Base-by-base conservation (phyloP, 2,329 filamentous ascomycete genomes). In the Paraphoma chrysanthemicola region DNA sequence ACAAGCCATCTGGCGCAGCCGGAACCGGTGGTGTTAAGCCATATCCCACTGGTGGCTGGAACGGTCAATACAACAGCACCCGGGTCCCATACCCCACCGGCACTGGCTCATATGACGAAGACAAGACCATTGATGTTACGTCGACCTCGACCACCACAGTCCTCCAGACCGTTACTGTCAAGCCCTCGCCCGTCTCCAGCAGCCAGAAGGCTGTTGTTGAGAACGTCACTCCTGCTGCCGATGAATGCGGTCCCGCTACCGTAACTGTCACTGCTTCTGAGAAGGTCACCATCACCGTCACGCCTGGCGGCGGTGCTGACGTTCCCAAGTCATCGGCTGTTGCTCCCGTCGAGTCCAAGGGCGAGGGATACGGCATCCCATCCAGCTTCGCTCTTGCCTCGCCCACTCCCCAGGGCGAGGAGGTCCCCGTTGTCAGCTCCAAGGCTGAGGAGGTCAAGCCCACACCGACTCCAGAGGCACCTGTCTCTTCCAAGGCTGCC, bases 271-370 rank as follows among this genome's bases (percentile, higher is more conserved):
- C 78, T 48, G 74, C 75, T 33, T 78, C 75, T 44, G 72, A 76
- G 59, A 74, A 75, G 56, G 73, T 79, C 48, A 78, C 78, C 31
- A 70, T 79, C 51, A 80, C 78, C 31, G 74, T 79, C 46, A 73
- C 73, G 33, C 68, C 69, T 30, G 64, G 66, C 36, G 62, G 59
- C 38, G 60, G 64, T 51, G 59, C 56, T 38, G 53, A 51, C 43
- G 53, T 53, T 16, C 59, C 63, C 16, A 51, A 63, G 46, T 62
- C 65, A 42, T 67, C 66, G 39, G 47, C 46, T 31, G 47, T 46
- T 31, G 52, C 56, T 48, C 44, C 51, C 2, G 48, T 52, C 23
- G 48, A 59, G 56, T 56, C 55, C n/a, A 50, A 52, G 31, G 51
- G 50, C 18, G 38, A 50, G 23, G 57, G 54, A 30, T 63, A 57